phyloP scores from a whole-genome alignment of 148 eudicot species.

The Silene latifolia region DNA sequence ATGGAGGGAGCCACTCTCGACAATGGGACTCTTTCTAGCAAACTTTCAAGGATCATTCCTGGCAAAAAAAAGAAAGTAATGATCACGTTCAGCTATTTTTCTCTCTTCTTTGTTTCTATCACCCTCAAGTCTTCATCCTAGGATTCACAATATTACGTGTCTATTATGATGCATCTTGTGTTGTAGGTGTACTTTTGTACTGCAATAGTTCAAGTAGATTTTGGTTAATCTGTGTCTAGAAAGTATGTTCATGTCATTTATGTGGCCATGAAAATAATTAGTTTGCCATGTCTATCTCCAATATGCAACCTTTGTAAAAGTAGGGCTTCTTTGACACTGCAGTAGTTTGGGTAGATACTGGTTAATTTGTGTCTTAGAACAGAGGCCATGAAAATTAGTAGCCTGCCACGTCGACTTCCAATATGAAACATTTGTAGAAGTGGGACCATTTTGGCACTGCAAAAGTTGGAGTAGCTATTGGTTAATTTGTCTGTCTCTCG shows the following conservation, averaged over 20 bases:
- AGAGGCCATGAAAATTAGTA: too few relatives aligned
- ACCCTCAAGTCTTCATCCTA: background rate
- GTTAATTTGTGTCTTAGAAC: too few relatives aligned
- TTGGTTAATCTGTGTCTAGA: background rate
- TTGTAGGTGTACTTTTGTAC: background rate
- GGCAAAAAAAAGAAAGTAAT: constrained; percentile 36
- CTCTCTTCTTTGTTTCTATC: background rate
- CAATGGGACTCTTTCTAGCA: constrained; percentile 37
- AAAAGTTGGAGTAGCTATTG: too few relatives aligned
- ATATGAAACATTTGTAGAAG: background rate
- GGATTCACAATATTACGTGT: too few relatives aligned
- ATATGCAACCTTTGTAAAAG: background rate
- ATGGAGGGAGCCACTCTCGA: constrained; percentile 33
- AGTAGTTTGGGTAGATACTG: too few relatives aligned
- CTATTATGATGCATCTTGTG: background rate
- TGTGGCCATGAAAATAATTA: background rate
- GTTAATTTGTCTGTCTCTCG: too few relatives aligned
- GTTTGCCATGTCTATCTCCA: background rate
- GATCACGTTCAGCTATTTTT: constrained; percentile 29
- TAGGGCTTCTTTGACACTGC: background rate
- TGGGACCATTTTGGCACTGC: background rate
- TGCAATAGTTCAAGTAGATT: background rate
- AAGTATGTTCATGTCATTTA: background rate
- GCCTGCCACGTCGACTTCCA: too few relatives aligned
- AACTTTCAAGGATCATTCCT: constrained; percentile 44